Conservation (phyloP, 768 basidiomycete genomes). For the Tephrocybe sp. region DNA sequence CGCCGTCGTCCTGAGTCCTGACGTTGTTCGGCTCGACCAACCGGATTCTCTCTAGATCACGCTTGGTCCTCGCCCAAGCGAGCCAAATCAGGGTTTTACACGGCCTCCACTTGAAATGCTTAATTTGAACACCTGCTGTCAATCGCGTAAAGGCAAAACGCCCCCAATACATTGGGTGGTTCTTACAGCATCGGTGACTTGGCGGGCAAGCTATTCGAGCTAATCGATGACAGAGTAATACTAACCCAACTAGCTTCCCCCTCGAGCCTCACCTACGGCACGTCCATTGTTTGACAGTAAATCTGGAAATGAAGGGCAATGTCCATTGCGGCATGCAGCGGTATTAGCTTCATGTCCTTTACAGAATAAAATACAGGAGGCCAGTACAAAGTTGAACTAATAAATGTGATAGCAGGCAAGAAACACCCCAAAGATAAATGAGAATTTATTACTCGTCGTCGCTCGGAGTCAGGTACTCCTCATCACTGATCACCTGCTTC, state of each 20-base stretch:
- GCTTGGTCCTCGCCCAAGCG: neutral
- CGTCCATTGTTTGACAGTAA: neutral
- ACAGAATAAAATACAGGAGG: slow-evolving; percentile 13
- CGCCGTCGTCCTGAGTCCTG: slow-evolving; percentile 1
- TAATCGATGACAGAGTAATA: slow-evolving; percentile 15
- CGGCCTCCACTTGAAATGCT: slow-evolving; percentile 9
- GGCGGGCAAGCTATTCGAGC: too few relatives aligned
- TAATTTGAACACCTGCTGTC: slow-evolving; percentile 6
- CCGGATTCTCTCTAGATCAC: slow-evolving; percentile 1
- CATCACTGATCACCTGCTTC: slow-evolving; percentile 76
- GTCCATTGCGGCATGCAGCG: neutral
- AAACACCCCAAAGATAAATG: slow-evolving; percentile 3
- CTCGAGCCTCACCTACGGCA: slow-evolving; percentile 8
- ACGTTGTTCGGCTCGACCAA: slow-evolving; percentile 3
- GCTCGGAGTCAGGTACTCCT: slow-evolving; percentile 70
- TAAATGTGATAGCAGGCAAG: slow-evolving; percentile 8
- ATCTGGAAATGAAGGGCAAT: slow-evolving; percentile 8
- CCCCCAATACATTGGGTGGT: slow-evolving; percentile 7
- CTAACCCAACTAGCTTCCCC: neutral
- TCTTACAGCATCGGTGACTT: slow-evolving; percentile 2
- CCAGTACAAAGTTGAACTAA: slow-evolving; percentile 5
- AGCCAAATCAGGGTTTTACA: neutral
- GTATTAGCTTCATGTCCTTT: slow-evolving; percentile 8
- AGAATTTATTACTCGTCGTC: slow-evolving; percentile 57
- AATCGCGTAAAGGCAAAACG: slow-evolving; percentile 7